phyloP scores from a whole-genome alignment of 2,329 filamentous ascomycete genomes.

The Ophiosphaerella narmari region DNA sequence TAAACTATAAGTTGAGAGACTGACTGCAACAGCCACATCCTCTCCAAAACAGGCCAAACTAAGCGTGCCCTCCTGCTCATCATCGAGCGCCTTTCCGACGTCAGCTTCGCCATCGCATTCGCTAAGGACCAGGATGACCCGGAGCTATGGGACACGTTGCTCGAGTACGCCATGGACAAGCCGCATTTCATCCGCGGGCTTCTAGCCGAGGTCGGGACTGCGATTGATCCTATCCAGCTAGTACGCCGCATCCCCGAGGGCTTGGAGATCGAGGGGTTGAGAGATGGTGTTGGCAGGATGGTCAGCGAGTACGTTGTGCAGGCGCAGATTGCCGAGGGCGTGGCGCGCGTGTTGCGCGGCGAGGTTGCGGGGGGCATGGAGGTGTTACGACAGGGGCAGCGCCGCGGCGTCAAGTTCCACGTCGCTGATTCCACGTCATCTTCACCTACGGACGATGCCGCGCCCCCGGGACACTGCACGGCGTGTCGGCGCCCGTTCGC shows the following conservation, averaged over 20 bases:
- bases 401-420: slow-evolving; percentile 87
- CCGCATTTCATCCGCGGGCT: slow-evolving; percentile 90
- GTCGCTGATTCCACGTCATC: slow-evolving; percentile 54
- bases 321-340: slow-evolving; percentile 86
- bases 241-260: slow-evolving; percentile 91
- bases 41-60: slow-evolving; percentile 93
- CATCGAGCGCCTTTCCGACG: slow-evolving; percentile 88
- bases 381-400: slow-evolving; percentile 76
- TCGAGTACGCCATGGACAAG: slow-evolving; percentile 97
- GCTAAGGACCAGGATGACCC: slow-evolving; percentile 91
- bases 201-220: slow-evolving; percentile 90
- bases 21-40: slow-evolving; percentile 65
- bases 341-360: slow-evolving; percentile 81
- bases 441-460: slow-evolving; percentile 21
- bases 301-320: slow-evolving; percentile 97
- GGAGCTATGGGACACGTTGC: slow-evolving; percentile 91
- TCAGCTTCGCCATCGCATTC: slow-evolving; percentile 90
- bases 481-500: slow-evolving; percentile 40
- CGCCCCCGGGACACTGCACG: slow-evolving; percentile 42
- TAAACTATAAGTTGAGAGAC: neutral
- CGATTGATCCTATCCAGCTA: slow-evolving; percentile 88
- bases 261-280: slow-evolving; percentile 85
- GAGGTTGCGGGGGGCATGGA: slow-evolving; percentile 87
- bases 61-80: slow-evolving; percentile 91
- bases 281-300: slow-evolving; percentile 86